Evolutionary conservation across 2,329 filamentous ascomycete species (phyloP).

Genomic region (Colletotrichum sp.): DNA sequence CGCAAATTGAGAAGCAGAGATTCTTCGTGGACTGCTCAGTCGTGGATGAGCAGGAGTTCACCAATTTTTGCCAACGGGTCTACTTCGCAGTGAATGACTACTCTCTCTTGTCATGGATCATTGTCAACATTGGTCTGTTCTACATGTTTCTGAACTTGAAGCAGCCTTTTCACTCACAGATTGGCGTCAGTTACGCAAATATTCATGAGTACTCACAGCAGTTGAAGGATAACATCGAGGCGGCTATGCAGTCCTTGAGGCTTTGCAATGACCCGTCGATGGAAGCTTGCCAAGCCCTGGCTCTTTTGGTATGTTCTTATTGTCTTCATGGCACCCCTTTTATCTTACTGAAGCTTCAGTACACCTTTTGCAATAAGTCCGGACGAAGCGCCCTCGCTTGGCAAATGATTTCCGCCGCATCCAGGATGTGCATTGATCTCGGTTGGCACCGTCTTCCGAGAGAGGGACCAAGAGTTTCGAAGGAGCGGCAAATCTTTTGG

Average conservation of each 20-base stretch:
- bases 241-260: conserved; percentile 28
- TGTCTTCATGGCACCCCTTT: too few relatives aligned
- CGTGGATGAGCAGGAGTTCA: conserved; percentile 28
- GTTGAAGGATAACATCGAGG: conserved; percentile 26
- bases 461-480: neutral
- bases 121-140: conserved; percentile 30
- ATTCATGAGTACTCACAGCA: conserved; percentile 1
- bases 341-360: too few relatives aligned
- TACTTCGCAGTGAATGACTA: conserved; percentile 32
- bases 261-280: conserved; percentile 30
- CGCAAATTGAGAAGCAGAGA: conserved; percentile 26
- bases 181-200: conserved; percentile 6
- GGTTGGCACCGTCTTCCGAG: conserved; percentile 29
- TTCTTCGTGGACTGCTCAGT: conserved; percentile 30
- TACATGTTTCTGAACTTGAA: conserved; percentile 25
- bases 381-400: conserved; percentile 31
- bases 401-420: conserved; percentile 28
- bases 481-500: conserved; percentile 28
- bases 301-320: conserved; percentile 28
- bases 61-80: conserved; percentile 28
- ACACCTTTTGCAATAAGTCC: conserved; percentile 27
- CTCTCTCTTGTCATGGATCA: conserved; percentile 30
- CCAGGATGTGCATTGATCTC: conserved; percentile 28
- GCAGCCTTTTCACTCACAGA: conserved; percentile 16
- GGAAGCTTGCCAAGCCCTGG: conserved; percentile 29